A percentile compares a stretch with the other conserved stretches of the same genome.
These are phyloP conservation scores for Leccinum fibrillosum DNA, from an alignment of 768 basidiomycete species.

Conservation along the genomic window DNA sequence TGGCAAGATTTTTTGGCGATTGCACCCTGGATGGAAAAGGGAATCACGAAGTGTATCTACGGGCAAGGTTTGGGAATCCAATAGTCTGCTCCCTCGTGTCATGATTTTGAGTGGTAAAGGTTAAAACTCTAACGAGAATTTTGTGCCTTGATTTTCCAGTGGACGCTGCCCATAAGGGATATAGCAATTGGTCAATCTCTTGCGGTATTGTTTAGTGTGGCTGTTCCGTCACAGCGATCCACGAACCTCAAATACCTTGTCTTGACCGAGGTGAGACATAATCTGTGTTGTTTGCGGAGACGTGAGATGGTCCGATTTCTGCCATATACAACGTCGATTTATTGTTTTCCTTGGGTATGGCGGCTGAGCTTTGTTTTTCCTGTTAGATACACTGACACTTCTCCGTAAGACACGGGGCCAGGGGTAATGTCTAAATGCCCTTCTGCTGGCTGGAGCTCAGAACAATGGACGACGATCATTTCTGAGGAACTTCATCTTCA, in stretches of 20 bases:
- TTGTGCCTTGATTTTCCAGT: conserved; percentile 6
- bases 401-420: conserved; percentile 3
- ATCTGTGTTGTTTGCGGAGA: conserved; percentile 17
- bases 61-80: conserved; percentile 69
- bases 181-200: neutral
- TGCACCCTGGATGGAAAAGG: conserved; percentile 76
- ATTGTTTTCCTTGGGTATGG: conserved; percentile 22
- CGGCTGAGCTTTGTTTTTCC: conserved; percentile 23
- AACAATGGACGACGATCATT: conserved; percentile 23
- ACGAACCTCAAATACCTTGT: conserved; percentile 14
- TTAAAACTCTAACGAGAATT: neutral
- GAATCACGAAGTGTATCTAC: conserved; percentile 59
- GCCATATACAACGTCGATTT: conserved; percentile 3
- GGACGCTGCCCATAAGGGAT: neutral
- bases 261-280: conserved; percentile 34
- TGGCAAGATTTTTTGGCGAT: conserved; percentile 68
- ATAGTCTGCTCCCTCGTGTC: conserved; percentile 2
- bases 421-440: conserved; percentile 3
- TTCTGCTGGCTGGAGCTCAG: neutral
- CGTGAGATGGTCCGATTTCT: conserved; percentile 3
- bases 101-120: neutral
- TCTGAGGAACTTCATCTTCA: conserved; percentile 8
- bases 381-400: conserved; percentile 4
- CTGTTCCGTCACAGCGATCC: conserved; percentile 7
- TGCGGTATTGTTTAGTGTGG: conserved; percentile 14